phyloP scores from a whole-genome alignment of 371 early-diverging fungal genomes.

The Zancudomyces culisetae region DNA sequence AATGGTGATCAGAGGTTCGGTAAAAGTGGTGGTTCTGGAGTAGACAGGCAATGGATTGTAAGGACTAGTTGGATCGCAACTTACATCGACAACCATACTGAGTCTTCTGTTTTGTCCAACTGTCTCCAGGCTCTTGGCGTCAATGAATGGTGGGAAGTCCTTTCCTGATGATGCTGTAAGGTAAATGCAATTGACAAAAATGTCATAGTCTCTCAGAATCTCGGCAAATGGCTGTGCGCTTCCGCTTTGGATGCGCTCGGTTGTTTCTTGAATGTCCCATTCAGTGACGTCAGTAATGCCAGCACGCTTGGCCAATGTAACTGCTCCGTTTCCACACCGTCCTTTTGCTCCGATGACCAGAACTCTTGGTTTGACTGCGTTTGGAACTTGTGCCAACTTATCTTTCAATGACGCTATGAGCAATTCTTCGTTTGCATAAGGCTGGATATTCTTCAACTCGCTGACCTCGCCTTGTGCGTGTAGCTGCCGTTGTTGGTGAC shows the following conservation, averaged over 20 bases:
- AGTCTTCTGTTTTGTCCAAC: conserved; percentile 39
- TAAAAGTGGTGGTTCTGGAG: conserved; percentile 74
- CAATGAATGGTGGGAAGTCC: conserved; percentile 89
- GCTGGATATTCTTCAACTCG: conserved; percentile 47
- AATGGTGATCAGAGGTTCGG: conserved; percentile 63
- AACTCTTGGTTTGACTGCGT: conserved; percentile 53
- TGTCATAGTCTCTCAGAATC: conserved; percentile 66
- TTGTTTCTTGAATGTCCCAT: conserved; percentile 93
- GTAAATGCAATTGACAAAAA: conserved; percentile 97
- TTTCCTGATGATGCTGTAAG: too few species aligned
- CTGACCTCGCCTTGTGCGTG: conserved; percentile 12
- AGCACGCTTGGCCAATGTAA: conserved; percentile 57
- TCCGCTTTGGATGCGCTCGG: too few species aligned
- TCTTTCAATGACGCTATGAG: conserved; percentile 51
- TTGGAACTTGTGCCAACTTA: conserved; percentile 38
- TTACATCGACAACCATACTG: conserved; percentile 78
- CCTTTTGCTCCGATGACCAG: conserved; percentile 97
- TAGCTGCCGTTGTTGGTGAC: conserved; percentile 49
- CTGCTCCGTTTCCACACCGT: conserved; percentile 85
- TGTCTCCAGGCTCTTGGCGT: conserved; percentile 44
- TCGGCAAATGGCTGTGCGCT: conserved; percentile 84
- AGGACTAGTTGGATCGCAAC: conserved; percentile 92
- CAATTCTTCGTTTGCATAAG: conserved; percentile 66
- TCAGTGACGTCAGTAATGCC: conserved; percentile 78
- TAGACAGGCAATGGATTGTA: conserved; percentile 94